A percentile compares a stretch with the other conserved stretches of the same genome.
phyloP scores from a whole-genome alignment of 192 early-diverging fungal genomes.

The Gamsiella multidivaricata region DNA sequence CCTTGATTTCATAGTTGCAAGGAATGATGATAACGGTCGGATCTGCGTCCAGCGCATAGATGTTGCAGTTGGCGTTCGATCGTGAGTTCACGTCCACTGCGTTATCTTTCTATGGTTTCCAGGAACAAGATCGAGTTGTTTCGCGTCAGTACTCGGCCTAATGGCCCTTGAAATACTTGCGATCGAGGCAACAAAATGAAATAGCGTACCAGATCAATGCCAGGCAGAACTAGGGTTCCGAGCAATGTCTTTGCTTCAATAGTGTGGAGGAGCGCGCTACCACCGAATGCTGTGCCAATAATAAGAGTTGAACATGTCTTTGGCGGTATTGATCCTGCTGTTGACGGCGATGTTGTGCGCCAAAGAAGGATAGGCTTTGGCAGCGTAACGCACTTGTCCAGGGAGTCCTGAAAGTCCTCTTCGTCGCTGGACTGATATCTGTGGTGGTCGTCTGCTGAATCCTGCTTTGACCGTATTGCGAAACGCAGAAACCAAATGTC shows the following conservation, averaged over 20 bases:
- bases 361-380: slow-evolving; percentile 45
- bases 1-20: slow-evolving; percentile 48
- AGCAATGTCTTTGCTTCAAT: slow-evolving; percentile 32
- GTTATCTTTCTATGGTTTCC: slow-evolving; percentile 34
- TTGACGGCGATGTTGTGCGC: slow-evolving; percentile 3
- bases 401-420: slow-evolving; percentile 42
- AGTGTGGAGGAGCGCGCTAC: slow-evolving; percentile 27
- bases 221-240: slow-evolving; percentile 29
- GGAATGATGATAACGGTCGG: slow-evolving; percentile 20
- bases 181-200: slow-evolving; percentile 2
- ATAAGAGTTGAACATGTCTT: slow-evolving; percentile 28
- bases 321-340: not conserved
- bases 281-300: slow-evolving; percentile 41
- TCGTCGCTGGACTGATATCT: slow-evolving; percentile 53
- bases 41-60: slow-evolving; percentile 33
- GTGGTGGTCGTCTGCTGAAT: slow-evolving; percentile 28
- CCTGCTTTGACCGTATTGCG: too few species aligned
- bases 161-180: too few species aligned
- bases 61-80: slow-evolving; percentile 40
- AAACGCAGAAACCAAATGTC: too few species aligned
- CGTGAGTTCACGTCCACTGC: slow-evolving; percentile 23
- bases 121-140: not conserved
- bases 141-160: not conserved
- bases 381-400: slow-evolving; percentile 34
- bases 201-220: slow-evolving; percentile 30